phyloP scores from a whole-genome alignment of 768 basidiomycete genomes.

The Mrakia blollopis region DNA sequence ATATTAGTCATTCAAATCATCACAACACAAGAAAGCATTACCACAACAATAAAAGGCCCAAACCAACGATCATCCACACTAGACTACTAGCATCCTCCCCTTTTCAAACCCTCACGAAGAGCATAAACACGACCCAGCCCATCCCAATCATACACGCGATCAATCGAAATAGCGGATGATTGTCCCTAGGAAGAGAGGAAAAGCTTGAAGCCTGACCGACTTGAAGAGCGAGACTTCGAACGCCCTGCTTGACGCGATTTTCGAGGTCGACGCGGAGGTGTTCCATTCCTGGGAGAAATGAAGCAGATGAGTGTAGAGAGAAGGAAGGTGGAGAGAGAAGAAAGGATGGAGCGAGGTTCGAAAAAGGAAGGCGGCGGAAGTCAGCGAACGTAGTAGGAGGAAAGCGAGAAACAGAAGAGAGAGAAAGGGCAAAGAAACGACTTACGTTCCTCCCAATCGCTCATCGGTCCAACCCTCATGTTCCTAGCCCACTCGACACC shows the following conservation, averaged over 20 bases:
- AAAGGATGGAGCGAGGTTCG: too few species aligned
- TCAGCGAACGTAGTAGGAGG: neutral
- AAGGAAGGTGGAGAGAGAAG: neutral
- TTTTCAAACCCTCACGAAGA: too few species aligned
- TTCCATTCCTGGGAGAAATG: neutral
- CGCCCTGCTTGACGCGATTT: neutral
- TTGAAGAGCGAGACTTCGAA: neutral
- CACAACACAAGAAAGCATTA: neutral
- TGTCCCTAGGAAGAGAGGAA: too few species aligned
- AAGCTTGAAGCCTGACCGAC: neutral
- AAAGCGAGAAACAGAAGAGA: neutral
- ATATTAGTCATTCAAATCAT: neutral
- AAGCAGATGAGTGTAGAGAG: too few species aligned
- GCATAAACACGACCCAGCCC: too few species aligned
- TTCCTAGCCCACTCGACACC: conserved; percentile 7
- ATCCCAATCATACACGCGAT: too few species aligned
- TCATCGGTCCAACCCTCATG: conserved; percentile 22
- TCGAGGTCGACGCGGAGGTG: neutral
- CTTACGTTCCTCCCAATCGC: conserved; percentile 5
- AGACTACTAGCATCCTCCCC: too few species aligned
- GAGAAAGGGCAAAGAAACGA: neutral
- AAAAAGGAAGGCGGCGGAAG: neutral
- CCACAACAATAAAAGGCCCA: neutral
- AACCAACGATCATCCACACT: neutral
- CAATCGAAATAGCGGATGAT: too few species aligned